Percentiles rank a stretch among this genome's conserved stretches.
Conservation (phyloP, 306 rosid genomes). For the Ormosia semicastrata region DNA sequence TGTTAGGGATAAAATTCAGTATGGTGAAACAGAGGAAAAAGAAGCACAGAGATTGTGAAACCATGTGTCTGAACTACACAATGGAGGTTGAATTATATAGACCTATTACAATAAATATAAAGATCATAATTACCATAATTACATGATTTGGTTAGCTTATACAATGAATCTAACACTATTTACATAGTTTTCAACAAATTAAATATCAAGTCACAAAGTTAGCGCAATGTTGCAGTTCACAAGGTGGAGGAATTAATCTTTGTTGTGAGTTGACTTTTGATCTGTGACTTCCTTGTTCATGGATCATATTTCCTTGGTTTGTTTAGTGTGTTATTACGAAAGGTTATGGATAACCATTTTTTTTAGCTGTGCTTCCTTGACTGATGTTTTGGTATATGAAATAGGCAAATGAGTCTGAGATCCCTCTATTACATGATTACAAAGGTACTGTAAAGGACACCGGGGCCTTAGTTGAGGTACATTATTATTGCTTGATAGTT, state of each 20-base stretch:
- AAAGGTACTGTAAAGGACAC: slow-evolving; percentile 60
- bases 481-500: slow-evolving; percentile 22
- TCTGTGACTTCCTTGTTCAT: slow-evolving; percentile 17
- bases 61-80: no score
- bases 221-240: not conserved
- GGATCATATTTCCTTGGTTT: slow-evolving; percentile 25
- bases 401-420: slow-evolving; percentile 91
- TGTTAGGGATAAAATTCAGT: no score
- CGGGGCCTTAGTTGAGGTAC: slow-evolving; percentile 75
- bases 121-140: no score
- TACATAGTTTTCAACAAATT: no score
- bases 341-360: slow-evolving; percentile 1
- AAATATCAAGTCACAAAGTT: not conserved
- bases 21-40: no score
- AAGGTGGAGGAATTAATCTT: slow-evolving; percentile 10
- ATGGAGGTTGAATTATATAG: no score
- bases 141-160: no score
- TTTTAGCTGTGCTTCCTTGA: slow-evolving; percentile 4
- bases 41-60: no score
- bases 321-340: not conserved
- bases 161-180: no score
- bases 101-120: no score
- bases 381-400: slow-evolving; percentile 27
- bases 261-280: slow-evolving; percentile 3
- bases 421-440: slow-evolving; percentile 81